Conservation (phyloP, 1,284 basidiomycete genomes). For the Phlebopus sp. region DNA sequence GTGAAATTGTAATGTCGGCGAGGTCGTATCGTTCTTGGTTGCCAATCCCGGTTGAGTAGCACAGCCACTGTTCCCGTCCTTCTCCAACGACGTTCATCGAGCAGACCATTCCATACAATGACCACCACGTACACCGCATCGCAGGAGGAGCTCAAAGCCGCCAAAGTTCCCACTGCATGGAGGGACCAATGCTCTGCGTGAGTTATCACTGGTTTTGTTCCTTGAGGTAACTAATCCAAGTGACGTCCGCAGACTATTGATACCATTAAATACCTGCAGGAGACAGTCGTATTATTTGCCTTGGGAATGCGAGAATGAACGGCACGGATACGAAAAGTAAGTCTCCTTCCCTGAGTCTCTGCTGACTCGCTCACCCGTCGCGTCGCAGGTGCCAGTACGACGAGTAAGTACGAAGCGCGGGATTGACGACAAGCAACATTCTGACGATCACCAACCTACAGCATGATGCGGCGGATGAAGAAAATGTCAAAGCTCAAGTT, state of each 20-base stretch:
- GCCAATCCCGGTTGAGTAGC: too few relatives aligned
- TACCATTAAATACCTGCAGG: slow-evolving; percentile 83
- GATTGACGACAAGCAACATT: neutral
- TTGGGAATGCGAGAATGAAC: slow-evolving; percentile 83
- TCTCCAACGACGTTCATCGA: neutral
- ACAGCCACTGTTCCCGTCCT: slow-evolving; percentile 19
- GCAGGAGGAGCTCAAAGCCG: slow-evolving; percentile 76
- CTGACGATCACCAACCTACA: slow-evolving; percentile 29
- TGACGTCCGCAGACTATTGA: slow-evolving; percentile 60
- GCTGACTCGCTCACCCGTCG: slow-evolving; percentile 5
- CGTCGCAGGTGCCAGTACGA: slow-evolving; percentile 79
- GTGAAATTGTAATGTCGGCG: too few relatives aligned
- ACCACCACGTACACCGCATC: slow-evolving; percentile 76
- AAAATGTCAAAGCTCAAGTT: slow-evolving; percentile 69
- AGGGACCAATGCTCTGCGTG: slow-evolving; percentile 92
- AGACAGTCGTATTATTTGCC: slow-evolving; percentile 70
- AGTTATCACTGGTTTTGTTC: slow-evolving; percentile 32
- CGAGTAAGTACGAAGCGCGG: slow-evolving; percentile 62
- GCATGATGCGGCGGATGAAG: slow-evolving; percentile 85
- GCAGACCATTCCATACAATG: slow-evolving; percentile 40
- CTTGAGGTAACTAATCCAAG: neutral
- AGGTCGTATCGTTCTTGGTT: too few relatives aligned
- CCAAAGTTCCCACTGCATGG: slow-evolving; percentile 79
- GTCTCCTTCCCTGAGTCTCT: slow-evolving; percentile 24
- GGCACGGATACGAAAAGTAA: slow-evolving; percentile 74